A percentile compares a stretch with the other conserved stretches of the same genome.
These are phyloP conservation scores for Hylodesmum podocarpum DNA, from an alignment of 306 rosid species.

Conservation along the genomic window DNA sequence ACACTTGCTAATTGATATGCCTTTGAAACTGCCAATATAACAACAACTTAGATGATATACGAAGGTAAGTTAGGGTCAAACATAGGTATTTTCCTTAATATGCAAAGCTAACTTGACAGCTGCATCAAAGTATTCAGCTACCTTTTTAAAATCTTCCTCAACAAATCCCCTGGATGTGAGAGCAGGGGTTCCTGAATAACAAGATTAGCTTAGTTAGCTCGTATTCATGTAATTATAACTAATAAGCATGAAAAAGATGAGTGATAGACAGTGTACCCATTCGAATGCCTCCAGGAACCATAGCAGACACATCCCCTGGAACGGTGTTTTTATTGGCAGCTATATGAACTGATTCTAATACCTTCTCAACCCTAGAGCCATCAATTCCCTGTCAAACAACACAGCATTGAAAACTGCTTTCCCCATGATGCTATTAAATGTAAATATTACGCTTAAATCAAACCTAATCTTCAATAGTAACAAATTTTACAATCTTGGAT, in stretches of 20 bases:
- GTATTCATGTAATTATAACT: conserved; percentile 2
- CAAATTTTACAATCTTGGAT: conserved; percentile 5
- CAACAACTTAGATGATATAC: neutral
- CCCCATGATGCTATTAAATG: neutral
- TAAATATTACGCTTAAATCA: neutral
- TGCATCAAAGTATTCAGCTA: conserved; percentile 82
- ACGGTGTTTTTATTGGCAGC: conserved; percentile 97
- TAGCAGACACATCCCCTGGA: conserved; percentile 98
- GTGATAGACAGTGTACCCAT: conserved; percentile 67
- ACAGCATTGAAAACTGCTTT: neutral
- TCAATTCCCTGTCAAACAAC: conserved; percentile 70
- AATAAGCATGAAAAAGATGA: conserved; percentile 8
- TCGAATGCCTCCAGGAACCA: conserved; percentile 97
- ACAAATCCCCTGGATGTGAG: conserved; percentile 91
- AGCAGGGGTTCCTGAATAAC: conserved; percentile 82
- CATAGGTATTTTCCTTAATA: conserved; percentile 70
- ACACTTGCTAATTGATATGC: neutral
- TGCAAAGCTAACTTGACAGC: conserved; percentile 87
- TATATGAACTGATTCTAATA: conserved; percentile 79
- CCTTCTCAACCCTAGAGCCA: conserved; percentile 97
- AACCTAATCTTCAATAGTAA: neutral
- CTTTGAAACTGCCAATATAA: neutral
- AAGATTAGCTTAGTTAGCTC: conserved; percentile 20
- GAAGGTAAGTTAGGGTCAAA: conserved; percentile 34
- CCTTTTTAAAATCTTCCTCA: conserved; percentile 79